Conservation (phyloP, 768 basidiomycete genomes). For the Kwoniella dendrophila region DNA sequence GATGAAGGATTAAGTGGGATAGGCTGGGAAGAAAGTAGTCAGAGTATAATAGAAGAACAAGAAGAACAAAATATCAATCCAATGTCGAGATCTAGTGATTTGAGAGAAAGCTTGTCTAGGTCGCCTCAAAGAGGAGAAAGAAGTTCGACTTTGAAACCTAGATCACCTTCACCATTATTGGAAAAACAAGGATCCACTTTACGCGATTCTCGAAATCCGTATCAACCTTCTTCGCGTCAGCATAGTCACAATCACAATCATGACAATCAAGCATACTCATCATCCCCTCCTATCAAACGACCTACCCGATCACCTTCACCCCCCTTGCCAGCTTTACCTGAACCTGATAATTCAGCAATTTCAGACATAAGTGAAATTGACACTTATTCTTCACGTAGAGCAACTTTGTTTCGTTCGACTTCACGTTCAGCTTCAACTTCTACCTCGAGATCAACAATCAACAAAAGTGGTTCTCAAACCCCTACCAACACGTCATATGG, state of each 20-base stretch:
- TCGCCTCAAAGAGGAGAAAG: background rate
- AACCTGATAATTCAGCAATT: constrained; percentile 20
- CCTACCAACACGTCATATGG: constrained; percentile 11
- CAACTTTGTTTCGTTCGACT: constrained; percentile 33
- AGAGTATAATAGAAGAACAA: constrained; percentile 5
- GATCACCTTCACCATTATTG: background rate
- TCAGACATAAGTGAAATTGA: constrained; percentile 25
- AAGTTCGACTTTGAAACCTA: background rate
- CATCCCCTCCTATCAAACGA: background rate
- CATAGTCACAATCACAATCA: too few relatives aligned
- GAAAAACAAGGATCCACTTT: background rate
- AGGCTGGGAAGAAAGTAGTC: constrained; percentile 18
- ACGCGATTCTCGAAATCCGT: background rate
- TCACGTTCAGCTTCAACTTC: constrained; percentile 17
- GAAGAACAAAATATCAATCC: background rate
- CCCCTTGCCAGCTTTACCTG: constrained; percentile 36
- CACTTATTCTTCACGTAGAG: constrained; percentile 34
- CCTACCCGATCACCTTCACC: constrained; percentile 15
- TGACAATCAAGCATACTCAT: background rate
- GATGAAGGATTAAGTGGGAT: constrained; percentile 24
- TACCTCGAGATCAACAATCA: background rate
- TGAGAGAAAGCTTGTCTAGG: background rate
- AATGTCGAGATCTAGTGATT: background rate
- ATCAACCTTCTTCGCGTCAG: background rate
- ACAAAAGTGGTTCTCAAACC: background rate